Percentiles rank a stretch among this genome's conserved stretches.
Conservation (phyloP, 495 filamentous ascomycete species). For the Neurospora hispaniola region DNA sequence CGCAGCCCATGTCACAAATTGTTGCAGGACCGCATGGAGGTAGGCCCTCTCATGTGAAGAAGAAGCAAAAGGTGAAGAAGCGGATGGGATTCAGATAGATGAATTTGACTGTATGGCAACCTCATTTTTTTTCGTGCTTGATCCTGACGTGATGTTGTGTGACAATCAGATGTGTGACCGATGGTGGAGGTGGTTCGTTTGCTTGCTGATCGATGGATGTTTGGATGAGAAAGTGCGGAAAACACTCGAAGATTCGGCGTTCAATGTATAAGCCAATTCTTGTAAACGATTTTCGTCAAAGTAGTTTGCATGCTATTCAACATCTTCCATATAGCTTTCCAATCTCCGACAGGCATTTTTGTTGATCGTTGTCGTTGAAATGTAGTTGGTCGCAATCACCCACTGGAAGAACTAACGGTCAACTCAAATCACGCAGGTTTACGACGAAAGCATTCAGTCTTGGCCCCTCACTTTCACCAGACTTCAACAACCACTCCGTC, state of each 20-base stretch:
- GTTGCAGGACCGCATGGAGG: constrained; percentile 10
- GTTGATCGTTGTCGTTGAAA: background rate
- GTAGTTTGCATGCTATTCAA: no score
- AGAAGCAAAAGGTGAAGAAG: constrained; percentile 10
- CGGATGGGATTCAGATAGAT: constrained; percentile 5
- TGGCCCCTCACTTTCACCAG: background rate
- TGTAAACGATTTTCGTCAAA: background rate
- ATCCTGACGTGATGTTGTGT: background rate
- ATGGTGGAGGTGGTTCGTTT: background rate
- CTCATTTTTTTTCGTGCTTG: background rate
- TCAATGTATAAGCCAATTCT: background rate
- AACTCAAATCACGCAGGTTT: background rate
- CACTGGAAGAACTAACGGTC: background rate
- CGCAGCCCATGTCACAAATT: constrained; percentile 12
- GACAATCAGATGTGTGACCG: background rate
- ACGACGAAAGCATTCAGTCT: background rate
- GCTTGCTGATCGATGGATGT: background rate
- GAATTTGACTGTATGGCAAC: constrained; percentile 1
- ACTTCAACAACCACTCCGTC: background rate
- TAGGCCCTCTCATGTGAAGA: constrained; percentile 5
- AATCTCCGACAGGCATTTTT: background rate
- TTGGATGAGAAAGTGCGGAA: background rate
- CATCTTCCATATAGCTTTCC: background rate
- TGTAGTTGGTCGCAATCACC: background rate
- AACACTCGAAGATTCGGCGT: background rate